Conservation (phyloP, 2,329 filamentous ascomycete species). For the Sclerotinia spermophila region DNA sequence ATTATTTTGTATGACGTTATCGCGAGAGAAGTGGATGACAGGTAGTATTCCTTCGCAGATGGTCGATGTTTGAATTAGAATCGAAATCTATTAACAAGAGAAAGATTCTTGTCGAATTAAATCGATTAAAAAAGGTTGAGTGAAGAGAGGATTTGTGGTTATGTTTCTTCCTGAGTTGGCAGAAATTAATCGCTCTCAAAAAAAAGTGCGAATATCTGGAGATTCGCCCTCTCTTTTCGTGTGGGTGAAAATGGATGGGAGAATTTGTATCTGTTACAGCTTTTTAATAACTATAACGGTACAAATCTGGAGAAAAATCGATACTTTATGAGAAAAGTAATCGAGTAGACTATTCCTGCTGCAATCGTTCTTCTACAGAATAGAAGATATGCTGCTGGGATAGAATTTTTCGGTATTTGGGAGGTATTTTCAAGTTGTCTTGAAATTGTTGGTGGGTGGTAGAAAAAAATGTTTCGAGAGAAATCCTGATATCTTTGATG, state of each 20-base stretch:
- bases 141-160: constrained; percentile 16
- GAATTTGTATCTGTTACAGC: constrained; percentile 9
- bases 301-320: constrained; percentile 9
- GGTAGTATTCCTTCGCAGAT: constrained; percentile 28
- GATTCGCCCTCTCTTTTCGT: constrained; percentile 24
- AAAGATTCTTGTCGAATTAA: constrained; percentile 15
- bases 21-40: constrained; percentile 23
- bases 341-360: constrained; percentile 31
- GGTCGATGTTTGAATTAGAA: constrained; percentile 29
- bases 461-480: constrained; percentile 11
- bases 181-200: constrained; percentile 37
- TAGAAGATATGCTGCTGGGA: constrained; percentile 31
- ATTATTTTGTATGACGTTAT: constrained; percentile 33
- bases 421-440: constrained; percentile 16
- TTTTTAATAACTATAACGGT: constrained; percentile 13
- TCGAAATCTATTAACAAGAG: constrained; percentile 2
- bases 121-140: constrained; percentile 18
- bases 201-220: constrained; percentile 24
- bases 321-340: constrained; percentile 8
- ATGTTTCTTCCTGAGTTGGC: constrained; percentile 27
- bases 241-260: constrained; percentile 26
- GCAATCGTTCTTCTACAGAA: constrained; percentile 34
- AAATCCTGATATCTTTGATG: constrained; percentile 4
- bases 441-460: constrained; percentile 16
- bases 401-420: neutral